Evolutionary conservation across 805 yeast species (phyloP).

Genomic region (Groenewaldozyma salmanticensis): DNA sequence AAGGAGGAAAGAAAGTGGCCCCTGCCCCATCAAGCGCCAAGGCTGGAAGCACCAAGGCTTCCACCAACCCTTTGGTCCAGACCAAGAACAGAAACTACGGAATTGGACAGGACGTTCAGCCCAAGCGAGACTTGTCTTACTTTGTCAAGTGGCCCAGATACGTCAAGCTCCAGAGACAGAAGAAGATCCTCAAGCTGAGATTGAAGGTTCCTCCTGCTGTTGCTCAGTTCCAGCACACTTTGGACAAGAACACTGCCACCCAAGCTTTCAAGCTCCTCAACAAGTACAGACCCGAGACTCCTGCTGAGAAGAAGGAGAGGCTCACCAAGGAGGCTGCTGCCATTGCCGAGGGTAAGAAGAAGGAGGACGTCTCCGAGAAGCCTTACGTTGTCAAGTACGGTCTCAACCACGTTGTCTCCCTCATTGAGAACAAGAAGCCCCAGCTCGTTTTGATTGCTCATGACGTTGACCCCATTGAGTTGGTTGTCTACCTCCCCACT

Average conservation of each 20-base stretch:
- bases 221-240: constrained; percentile 90
- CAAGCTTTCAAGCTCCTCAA: constrained; percentile 94
- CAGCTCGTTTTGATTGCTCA: constrained; percentile 94
- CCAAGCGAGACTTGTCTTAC: constrained; percentile 92
- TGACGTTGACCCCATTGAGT: constrained; percentile 98
- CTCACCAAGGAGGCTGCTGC: constrained; percentile 98
- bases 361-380: constrained; percentile 93
- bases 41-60: constrained; percentile 30
- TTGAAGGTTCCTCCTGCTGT: constrained; percentile 98
- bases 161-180: constrained; percentile 97
- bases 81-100: constrained; percentile 89
- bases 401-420: constrained; percentile 96
- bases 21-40: constrained; percentile 94
- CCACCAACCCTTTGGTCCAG: constrained; percentile 78
- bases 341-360: constrained; percentile 94
- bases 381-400: constrained; percentile 97
- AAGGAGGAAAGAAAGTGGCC: constrained; percentile 67
- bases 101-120: constrained; percentile 93
- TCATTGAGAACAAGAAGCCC: constrained; percentile 97
- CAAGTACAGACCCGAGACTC: constrained; percentile 98
- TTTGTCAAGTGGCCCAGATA: constrained; percentile 99
- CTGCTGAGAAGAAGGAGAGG: constrained; percentile 98
- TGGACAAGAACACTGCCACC: constrained; percentile 98
- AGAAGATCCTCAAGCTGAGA: constrained; percentile 90
- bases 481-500: constrained; percentile 96